Evolutionary conservation across 75 land plant genomes (phyloP), one percentile per base, ranked within the genome.

Genomic region (Ceratopteris richardii): DNA sequence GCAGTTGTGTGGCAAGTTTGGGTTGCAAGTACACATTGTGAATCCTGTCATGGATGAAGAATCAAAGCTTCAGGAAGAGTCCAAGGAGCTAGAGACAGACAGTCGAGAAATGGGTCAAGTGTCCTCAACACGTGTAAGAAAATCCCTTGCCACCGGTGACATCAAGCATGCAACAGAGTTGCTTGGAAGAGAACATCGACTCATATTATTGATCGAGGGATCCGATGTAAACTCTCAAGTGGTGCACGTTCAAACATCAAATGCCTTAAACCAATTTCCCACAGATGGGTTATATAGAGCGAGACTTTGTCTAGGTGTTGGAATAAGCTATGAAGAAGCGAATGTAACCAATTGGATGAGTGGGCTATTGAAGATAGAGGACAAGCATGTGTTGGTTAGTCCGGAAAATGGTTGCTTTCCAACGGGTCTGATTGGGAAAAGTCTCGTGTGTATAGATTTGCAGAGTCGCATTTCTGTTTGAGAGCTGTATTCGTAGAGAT

Each of bases 41-140:
- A 68, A 71, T 42, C 74, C 89, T 31, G 88, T 91, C 5, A 87
- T 91, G 97, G 97, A 91, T 57, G 79, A 77, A 41, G 42, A 53
- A 11, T 66, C 65, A 23, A 28, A 26, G 24, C 67, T 70, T 17
- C 14, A 17, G 23, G 44, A 41, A 59, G 70, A 63, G 19, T 17
- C 16, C 27, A 39, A 16, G 36, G 56, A 41, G 31, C 19, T 47
- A 6, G 44, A 37, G 26, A 50, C 26, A 13, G 54, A 78, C 65
- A 31, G 61, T 26, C 74, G 76, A 56, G 98, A 94, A 54, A 79
- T 72, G 65, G 98, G 94, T 17, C 94, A 92, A 65, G 89, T 92
- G 1, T 92, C 97, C 26, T 85, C 97, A 14, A 92, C 94, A 43
- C 86, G 94, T 29, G 94, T 92, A 33, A 82, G 97, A 12, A 73